These are phyloP conservation scores for Fraxinus floribunda DNA, from an alignment of 305 asterid species.

Conservation along the genomic window DNA sequence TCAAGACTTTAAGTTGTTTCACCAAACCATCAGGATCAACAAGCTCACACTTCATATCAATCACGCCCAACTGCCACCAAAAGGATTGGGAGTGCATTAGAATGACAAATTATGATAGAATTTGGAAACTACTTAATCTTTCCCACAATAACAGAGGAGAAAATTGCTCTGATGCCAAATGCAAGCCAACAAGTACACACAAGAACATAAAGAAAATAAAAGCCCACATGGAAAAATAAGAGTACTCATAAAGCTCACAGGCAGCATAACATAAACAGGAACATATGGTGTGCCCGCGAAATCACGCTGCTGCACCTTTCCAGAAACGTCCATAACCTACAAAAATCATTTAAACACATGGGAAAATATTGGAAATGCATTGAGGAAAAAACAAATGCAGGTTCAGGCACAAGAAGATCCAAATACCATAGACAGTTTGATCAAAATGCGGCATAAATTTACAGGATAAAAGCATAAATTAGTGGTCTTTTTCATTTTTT, in stretches of 20 bases:
- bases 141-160: constrained; percentile 2
- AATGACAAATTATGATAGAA: neutral
- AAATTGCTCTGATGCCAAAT: constrained; percentile 8
- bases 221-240: neutral
- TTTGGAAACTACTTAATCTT: constrained; percentile 16
- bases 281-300: constrained; percentile 77
- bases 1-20: constrained; percentile 73
- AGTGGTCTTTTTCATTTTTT: neutral
- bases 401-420: constrained; percentile 22
- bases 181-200: constrained; percentile 6
- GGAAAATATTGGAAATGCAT: constrained; percentile 1
- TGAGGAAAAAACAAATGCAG: neutral
- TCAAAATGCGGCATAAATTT: neutral
- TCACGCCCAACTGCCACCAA: constrained; percentile 66
- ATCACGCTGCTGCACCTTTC: constrained; percentile 64
- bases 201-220: constrained; percentile 11
- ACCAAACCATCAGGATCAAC: constrained; percentile 77
- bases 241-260: constrained; percentile 55
- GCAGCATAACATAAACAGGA: constrained; percentile 84
- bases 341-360: constrained; percentile 20
- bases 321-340: constrained; percentile 66
- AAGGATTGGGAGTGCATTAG: constrained; percentile 20
- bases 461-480: neutral
- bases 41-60: constrained; percentile 85
- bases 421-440: constrained; percentile 16